phyloP scores from a whole-genome alignment of 306 rosid genomes.

The Purshia tridentata region DNA sequence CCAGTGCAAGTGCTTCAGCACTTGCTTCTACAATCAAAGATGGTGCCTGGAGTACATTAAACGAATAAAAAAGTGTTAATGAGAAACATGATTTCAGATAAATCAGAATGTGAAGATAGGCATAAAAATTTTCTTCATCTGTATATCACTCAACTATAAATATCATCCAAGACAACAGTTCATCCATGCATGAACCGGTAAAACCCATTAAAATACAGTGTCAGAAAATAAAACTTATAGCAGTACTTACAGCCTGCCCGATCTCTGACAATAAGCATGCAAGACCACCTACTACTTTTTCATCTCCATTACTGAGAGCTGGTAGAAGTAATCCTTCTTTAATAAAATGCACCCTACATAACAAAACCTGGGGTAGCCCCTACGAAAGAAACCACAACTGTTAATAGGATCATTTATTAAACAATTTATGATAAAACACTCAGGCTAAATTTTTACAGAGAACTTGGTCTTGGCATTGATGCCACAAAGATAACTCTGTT shows the following conservation, averaged over 20 bases:
- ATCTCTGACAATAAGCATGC: slow-evolving; percentile 92
- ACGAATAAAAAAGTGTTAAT: slow-evolving; percentile 30
- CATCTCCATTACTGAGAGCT: slow-evolving; percentile 72
- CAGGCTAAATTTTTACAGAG: background rate
- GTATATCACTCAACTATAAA: background rate
- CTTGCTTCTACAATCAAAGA: slow-evolving; percentile 82
- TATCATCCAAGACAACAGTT: background rate
- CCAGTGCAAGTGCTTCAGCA: slow-evolving; percentile 75
- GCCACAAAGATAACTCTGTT: background rate
- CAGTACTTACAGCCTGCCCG: slow-evolving; percentile 88
- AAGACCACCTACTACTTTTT: slow-evolving; percentile 81
- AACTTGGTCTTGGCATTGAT: background rate
- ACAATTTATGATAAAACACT: slow-evolving; percentile 2
- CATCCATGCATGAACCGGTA: background rate
- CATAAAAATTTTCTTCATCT: background rate
- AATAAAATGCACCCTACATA: slow-evolving; percentile 78
- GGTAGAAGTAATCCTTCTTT: slow-evolving; percentile 85
- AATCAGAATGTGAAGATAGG: background rate
- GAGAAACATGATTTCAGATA: slow-evolving; percentile 7
- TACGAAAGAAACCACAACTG: slow-evolving; percentile 45
- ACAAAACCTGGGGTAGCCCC: slow-evolving; percentile 89
- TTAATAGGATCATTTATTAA: slow-evolving; percentile 24
- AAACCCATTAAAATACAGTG: background rate
- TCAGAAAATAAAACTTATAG: slow-evolving; percentile 7
- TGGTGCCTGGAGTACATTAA: slow-evolving; percentile 67